Evolutionary conservation across 2,329 filamentous ascomycete species (phyloP).

Genomic region (Aspergillus novoparasiticus): DNA sequence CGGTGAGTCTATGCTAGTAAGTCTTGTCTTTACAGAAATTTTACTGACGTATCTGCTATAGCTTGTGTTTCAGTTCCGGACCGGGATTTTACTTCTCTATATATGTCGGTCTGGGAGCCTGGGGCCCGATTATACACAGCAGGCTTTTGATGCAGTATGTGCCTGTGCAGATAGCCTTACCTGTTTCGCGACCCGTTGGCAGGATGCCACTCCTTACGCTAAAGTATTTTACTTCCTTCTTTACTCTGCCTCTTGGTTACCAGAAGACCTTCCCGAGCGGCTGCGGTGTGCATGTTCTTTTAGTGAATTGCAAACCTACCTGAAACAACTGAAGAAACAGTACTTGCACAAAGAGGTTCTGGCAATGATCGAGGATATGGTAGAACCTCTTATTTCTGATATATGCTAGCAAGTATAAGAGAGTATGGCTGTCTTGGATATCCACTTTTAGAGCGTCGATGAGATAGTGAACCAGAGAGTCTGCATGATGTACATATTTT

Average conservation of each 20-base stretch:
- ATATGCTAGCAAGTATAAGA: neutral
- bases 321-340: conserved; percentile 26
- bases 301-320: conserved; percentile 19
- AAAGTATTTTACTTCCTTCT: conserved; percentile 25
- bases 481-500: neutral
- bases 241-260: conserved; percentile 8
- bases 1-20: conserved; percentile 17
- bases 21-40: conserved; percentile 2
- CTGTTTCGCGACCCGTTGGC: conserved; percentile 27
- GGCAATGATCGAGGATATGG: conserved; percentile 33
- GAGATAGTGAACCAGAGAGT: neutral
- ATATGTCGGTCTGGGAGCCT: conserved; percentile 25
- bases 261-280: conserved; percentile 13
- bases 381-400: conserved; percentile 8
- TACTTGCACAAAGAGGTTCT: conserved; percentile 28
- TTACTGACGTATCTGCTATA: conserved; percentile 3
- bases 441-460: neutral
- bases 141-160: conserved; percentile 23
- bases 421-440: neutral
- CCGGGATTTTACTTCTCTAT: conserved; percentile 31
- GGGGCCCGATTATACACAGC: conserved; percentile 9
- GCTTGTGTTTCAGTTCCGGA: conserved; percentile 33
- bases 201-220: conserved; percentile 26
- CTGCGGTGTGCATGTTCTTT: neutral
- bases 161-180: conserved; percentile 24